phyloP scores from a whole-genome alignment of 371 early-diverging fungal genomes.

The Parasitella parasitica region DNA sequence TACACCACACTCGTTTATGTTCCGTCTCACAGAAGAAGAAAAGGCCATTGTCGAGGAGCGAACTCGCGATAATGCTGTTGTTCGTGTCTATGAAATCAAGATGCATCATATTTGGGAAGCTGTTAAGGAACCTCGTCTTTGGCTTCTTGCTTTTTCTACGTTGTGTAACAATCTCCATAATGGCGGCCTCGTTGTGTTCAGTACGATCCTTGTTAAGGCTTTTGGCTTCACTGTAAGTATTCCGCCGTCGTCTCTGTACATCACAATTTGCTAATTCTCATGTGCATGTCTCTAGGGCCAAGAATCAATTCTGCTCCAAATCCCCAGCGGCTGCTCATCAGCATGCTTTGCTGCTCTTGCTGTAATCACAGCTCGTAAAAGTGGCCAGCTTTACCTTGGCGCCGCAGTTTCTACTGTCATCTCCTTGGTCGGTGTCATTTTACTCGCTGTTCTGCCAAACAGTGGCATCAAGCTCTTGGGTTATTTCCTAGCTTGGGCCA shows the following conservation, averaged over 20 bases:
- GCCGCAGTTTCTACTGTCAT: conserved; percentile 14
- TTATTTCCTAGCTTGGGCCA: conserved; percentile 28
- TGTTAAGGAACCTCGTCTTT: conserved; percentile 24
- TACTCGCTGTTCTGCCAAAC: conserved; percentile 25
- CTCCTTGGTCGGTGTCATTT: conserved; percentile 26
- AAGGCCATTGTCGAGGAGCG: conserved; percentile 21
- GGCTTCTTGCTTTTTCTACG: conserved; percentile 17
- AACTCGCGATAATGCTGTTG: conserved; percentile 23
- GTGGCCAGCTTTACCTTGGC: conserved; percentile 15
- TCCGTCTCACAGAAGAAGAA: conserved; percentile 27
- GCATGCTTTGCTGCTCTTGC: conserved; percentile 17
- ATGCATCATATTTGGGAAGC: conserved; percentile 26
- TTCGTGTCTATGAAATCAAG: conserved; percentile 22
- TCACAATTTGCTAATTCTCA: not conserved
- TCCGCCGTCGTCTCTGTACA: not conserved
- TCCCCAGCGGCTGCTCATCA: conserved; percentile 23
- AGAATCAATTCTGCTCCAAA: conserved; percentile 35
- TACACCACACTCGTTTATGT: conserved; percentile 15
- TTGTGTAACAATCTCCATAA: conserved; percentile 28
- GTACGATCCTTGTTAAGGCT: conserved; percentile 25
- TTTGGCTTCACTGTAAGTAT: conserved; percentile 36
- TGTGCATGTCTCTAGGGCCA: conserved; percentile 6
- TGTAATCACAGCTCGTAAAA: conserved; percentile 18
- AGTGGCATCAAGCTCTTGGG: conserved; percentile 29
- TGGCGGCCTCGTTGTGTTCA: conserved; percentile 36